These are phyloP conservation scores for Silene latifolia DNA, from an alignment of 148 eudicot genomes.

Conservation along the genomic window DNA sequence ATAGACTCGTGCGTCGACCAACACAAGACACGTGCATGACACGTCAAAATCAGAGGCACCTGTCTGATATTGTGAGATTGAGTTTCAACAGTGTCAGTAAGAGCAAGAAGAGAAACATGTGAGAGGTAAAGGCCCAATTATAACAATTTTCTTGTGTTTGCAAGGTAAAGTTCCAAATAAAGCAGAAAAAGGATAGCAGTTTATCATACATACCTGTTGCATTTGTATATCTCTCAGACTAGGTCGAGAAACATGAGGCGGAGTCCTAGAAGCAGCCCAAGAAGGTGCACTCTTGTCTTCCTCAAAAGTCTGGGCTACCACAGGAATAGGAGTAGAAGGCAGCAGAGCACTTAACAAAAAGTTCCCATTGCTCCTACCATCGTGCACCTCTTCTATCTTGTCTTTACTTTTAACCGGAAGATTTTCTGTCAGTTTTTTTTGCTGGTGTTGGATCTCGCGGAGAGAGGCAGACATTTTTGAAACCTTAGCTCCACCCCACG, in stretches of 20 bases:
- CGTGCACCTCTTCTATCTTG: conserved; percentile 42
- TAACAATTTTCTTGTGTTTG: too few species aligned
- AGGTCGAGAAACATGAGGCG: conserved; percentile 81
- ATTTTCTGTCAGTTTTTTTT: conserved; percentile 46
- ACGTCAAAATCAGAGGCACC: too few species aligned
- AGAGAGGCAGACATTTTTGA: conserved; percentile 59
- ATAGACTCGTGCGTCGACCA: too few species aligned
- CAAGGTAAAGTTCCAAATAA: too few species aligned
- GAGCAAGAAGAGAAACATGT: too few species aligned
- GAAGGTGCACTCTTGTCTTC: conserved; percentile 74
- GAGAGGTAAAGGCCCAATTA: too few species aligned
- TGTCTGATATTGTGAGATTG: too few species aligned
- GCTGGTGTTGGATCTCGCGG: conserved; percentile 82
- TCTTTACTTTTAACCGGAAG: conserved; percentile 38
- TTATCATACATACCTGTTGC: conserved; percentile 61
- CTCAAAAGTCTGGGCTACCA: conserved; percentile 53
- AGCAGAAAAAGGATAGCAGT: background rate
- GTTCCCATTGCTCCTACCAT: conserved; percentile 43
- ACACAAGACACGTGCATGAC: too few species aligned
- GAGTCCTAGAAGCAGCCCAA: conserved; percentile 93
- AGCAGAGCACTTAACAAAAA: conserved; percentile 58
- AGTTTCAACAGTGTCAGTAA: too few species aligned
- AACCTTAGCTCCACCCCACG: conserved; percentile 87
- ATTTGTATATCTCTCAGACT: conserved; percentile 87
- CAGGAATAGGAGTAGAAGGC: conserved; percentile 70